A percentile compares a stretch with the other conserved stretches of the same genome.
Evolutionary conservation across 345 rosid genomes (phyloP).

Genomic region (Dipteronia sinensis): DNA sequence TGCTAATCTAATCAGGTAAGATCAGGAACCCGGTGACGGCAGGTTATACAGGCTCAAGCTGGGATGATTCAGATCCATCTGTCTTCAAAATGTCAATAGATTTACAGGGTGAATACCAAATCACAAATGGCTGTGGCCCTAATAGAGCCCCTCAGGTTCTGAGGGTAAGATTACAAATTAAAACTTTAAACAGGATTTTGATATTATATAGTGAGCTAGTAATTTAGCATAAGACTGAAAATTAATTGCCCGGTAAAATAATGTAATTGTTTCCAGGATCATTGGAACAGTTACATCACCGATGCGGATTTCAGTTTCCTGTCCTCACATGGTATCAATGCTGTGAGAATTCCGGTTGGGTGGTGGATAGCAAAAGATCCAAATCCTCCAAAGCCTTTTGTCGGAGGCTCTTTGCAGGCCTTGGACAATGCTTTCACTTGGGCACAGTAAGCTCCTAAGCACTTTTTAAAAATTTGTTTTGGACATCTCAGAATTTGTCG

Average conservation of each 20-base stretch:
- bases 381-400: conserved; percentile 31
- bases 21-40: conserved; percentile 30
- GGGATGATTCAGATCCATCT: conserved; percentile 37
- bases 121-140: conserved; percentile 44
- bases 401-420: conserved; percentile 33
- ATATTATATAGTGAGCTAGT: no score
- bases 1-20: conserved; percentile 15
- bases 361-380: conserved; percentile 10
- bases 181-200: neutral
- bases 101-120: conserved; percentile 37
- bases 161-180: conserved; percentile 22
- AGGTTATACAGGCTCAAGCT: conserved; percentile 31
- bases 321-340: conserved; percentile 1
- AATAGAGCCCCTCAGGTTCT: conserved; percentile 29
- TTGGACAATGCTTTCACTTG: conserved; percentile 39
- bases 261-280: neutral
- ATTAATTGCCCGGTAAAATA: neutral
- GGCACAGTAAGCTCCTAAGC: conserved; percentile 29
- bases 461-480: no score
- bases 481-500: no score
- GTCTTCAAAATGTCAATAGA: conserved; percentile 32
- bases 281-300: conserved; percentile 11
- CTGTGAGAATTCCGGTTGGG: conserved; percentile 4
- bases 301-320: neutral
- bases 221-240: neutral